Conservation (phyloP, 2,329 filamentous ascomycete species). For the Conoideocrella luteorostrata region DNA sequence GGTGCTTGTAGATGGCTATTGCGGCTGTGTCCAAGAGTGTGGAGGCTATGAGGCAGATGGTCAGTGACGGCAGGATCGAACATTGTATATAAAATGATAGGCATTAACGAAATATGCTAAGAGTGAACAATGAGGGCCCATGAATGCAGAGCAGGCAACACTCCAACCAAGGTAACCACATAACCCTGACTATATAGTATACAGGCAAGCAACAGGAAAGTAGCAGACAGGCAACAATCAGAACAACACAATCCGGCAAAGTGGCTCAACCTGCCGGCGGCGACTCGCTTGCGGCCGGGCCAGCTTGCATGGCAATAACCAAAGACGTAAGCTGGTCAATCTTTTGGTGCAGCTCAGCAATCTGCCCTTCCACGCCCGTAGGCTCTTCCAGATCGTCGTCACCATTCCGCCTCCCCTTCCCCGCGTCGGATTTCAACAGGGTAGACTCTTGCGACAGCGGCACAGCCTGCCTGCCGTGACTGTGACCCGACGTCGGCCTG, state of each 20-base stretch:
- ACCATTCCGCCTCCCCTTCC: conserved; percentile 11
- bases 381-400: conserved; percentile 34
- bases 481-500: conserved; percentile 12
- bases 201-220: no score
- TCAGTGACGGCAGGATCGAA: conserved; percentile 12
- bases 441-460: conserved; percentile 13
- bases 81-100: not conserved
- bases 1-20: conserved; percentile 17
- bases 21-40: conserved; percentile 20
- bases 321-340: conserved; percentile 38
- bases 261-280: not conserved
- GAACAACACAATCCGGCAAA: no score
- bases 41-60: conserved; percentile 18
- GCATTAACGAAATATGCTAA: no score
- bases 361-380: conserved; percentile 40
- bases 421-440: conserved; percentile 9
- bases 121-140: no score
- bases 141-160: no score
- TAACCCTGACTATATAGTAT: no score
- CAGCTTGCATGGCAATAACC: conserved; percentile 33
- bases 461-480: conserved; percentile 8
- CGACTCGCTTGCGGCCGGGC: not conserved
- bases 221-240: no score
- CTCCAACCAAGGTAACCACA: no score
- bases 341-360: conserved; percentile 49